Conservation (phyloP, 495 filamentous ascomycete species). For the Aspergillus sclerotiicarbonarius region DNA sequence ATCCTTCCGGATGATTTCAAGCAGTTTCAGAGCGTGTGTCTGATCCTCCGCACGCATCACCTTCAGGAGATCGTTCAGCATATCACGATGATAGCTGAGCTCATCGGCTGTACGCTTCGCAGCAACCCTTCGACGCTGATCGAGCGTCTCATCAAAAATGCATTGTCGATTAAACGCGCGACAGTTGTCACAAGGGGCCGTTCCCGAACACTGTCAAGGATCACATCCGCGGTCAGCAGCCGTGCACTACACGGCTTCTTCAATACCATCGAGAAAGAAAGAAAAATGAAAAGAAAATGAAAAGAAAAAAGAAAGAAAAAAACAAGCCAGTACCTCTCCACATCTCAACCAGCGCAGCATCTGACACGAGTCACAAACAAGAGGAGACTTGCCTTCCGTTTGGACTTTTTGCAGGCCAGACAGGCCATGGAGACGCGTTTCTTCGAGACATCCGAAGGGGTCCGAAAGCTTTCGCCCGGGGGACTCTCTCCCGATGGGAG, state of each 20-base stretch:
- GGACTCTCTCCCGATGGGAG: constrained; percentile 16
- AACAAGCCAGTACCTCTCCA: too few species aligned
- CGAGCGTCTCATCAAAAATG: constrained; percentile 48
- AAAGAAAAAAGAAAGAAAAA: too few species aligned
- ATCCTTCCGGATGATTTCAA: constrained; percentile 39
- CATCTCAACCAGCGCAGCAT: too few species aligned
- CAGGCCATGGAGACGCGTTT: constrained; percentile 49
- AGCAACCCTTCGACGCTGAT: constrained; percentile 48
- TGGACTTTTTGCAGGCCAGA: constrained; percentile 48
- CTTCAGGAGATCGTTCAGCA: constrained; percentile 40
- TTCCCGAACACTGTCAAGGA: constrained; percentile 38
- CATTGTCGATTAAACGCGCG: constrained; percentile 39
- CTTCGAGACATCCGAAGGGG: constrained; percentile 26
- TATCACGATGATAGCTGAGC: constrained; percentile 42
- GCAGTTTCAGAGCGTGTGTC: constrained; percentile 25
- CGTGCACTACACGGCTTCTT: neutral
- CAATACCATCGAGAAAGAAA: too few species aligned
- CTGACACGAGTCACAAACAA: neutral
- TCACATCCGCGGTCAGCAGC: constrained; percentile 1
- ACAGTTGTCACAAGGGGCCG: constrained; percentile 43
- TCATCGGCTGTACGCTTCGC: constrained; percentile 48
- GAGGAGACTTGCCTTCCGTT: constrained; percentile 36
- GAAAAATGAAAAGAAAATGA: too few species aligned
- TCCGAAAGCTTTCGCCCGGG: constrained; percentile 17
- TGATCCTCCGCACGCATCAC: constrained; percentile 37